These are phyloP conservation scores for Solanum chmielewskii DNA, from an alignment of 257 asterid genomes.

Conservation along the genomic window DNA sequence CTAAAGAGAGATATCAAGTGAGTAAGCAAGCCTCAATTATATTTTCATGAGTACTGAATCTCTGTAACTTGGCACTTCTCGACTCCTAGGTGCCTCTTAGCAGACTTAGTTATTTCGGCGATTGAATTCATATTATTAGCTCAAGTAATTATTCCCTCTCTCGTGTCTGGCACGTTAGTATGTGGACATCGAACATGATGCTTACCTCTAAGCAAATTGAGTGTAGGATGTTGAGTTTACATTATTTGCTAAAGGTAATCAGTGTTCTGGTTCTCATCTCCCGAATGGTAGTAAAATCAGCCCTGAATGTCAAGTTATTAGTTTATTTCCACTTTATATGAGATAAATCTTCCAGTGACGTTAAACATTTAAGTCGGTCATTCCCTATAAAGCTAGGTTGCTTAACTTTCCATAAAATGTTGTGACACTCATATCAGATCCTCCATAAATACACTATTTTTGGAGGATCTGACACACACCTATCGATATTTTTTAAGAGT, in stretches of 20 bases:
- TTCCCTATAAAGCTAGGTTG: neutral
- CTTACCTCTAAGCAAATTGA: neutral
- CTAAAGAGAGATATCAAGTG: slow-evolving; percentile 57
- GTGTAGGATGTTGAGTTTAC: neutral
- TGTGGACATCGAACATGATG: neutral
- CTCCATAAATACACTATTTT: neutral
- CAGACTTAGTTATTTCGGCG: neutral
- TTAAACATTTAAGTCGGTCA: neutral
- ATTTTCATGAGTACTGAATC: neutral
- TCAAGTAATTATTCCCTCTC: neutral
- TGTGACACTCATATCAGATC: neutral
- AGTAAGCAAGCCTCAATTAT: slow-evolving; percentile 10
- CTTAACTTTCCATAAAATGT: neutral
- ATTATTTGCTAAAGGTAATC: neutral
- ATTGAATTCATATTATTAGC: neutral
- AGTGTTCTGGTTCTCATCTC: neutral
- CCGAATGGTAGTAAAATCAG: neutral
- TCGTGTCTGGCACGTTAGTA: neutral
- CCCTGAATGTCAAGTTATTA: neutral
- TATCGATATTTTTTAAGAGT: neutral
- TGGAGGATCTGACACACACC: neutral
- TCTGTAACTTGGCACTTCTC: neutral
- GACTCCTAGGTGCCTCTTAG: neutral
- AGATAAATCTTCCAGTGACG: neutral
- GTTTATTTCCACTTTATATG: neutral